Conservation (phyloP, 163 green algal genomes). For the Picocystis sp. region DNA sequence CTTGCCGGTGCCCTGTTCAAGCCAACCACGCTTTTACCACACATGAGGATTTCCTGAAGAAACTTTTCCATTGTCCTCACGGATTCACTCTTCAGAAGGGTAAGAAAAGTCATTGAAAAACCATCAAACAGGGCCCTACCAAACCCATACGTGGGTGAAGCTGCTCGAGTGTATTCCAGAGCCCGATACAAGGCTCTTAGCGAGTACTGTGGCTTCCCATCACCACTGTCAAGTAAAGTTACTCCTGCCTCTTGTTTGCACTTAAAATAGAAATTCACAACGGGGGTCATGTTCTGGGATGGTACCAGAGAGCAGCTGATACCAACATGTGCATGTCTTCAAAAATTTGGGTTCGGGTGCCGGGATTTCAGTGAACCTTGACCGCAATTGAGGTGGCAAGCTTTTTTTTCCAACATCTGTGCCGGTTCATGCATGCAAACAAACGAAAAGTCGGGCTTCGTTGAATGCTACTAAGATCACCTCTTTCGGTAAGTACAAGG, state of each 20-base stretch:
- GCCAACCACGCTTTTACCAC: constrained; percentile 9
- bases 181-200: constrained; percentile 33
- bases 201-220: constrained; percentile 22
- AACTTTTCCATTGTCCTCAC: constrained; percentile 46
- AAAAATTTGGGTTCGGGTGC: constrained; percentile 43
- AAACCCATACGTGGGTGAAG: constrained; percentile 61
- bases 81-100: constrained; percentile 48
- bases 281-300: constrained; percentile 33
- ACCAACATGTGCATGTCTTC: constrained; percentile 67
- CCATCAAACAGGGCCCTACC: constrained; percentile 73
- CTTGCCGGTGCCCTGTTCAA: constrained; percentile 15
- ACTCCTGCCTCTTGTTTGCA: constrained; percentile 47
- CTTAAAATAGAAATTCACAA: constrained; percentile 81
- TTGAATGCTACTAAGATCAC: constrained; percentile 47
- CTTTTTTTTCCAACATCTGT: constrained; percentile 92
- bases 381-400: constrained; percentile 64
- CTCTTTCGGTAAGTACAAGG: constrained; percentile 56
- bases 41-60: constrained; percentile 51
- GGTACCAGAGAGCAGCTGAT: constrained; percentile 37
- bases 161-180: constrained; percentile 60
- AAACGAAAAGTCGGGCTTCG: constrained; percentile 80
- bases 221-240: no score
- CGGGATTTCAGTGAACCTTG: constrained; percentile 88
- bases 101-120: constrained; percentile 84
- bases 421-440: constrained; percentile 92